Evolutionary conservation across 495 filamentous ascomycete species (phyloP).

Genomic region (Parathielavia hyrcaniae): DNA sequence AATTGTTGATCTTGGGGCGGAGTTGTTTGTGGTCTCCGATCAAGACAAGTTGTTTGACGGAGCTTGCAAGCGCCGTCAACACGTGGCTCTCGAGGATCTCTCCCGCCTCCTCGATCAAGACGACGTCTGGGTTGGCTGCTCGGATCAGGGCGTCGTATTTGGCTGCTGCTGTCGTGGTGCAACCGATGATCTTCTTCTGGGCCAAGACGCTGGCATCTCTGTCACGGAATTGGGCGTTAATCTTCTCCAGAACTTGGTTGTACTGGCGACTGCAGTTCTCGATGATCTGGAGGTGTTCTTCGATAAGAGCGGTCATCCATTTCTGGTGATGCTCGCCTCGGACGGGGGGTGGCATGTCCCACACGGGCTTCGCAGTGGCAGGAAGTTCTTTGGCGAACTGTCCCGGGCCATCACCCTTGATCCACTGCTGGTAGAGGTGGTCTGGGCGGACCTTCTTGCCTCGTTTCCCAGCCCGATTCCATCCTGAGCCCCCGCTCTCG

Average conservation of each 20-base stretch:
- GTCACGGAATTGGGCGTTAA: conserved; percentile 42
- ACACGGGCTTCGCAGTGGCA: conserved; percentile 36
- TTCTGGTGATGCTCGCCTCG: conserved; percentile 32
- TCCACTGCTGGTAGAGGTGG: conserved; percentile 58
- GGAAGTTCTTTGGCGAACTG: conserved; percentile 32
- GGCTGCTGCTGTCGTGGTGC: conserved; percentile 70
- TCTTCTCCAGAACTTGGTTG: conserved; percentile 37
- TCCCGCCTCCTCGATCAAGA: conserved; percentile 73
- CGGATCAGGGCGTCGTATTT: conserved; percentile 52
- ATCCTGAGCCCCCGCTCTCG: conserved; percentile 30
- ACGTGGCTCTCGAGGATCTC: conserved; percentile 71
- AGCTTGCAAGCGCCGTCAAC: conserved; percentile 53
- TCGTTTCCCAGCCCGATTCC: conserved; percentile 35
- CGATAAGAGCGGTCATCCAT: conserved; percentile 49
- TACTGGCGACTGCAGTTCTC: conserved; percentile 33
- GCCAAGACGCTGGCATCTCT: conserved; percentile 43
- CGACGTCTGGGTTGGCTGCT: conserved; percentile 45
- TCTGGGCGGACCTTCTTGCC: conserved; percentile 42
- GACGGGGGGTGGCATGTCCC: conserved; percentile 43
- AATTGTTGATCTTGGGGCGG: conserved; percentile 63
- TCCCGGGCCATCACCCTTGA: conserved; percentile 43
- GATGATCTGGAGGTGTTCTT: conserved; percentile 46
- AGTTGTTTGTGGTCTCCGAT: conserved; percentile 79
- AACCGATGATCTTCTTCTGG: conserved; percentile 60
- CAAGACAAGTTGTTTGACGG: conserved; percentile 61